These are phyloP conservation scores for Boletellus deceptivus DNA, from an alignment of 1,284 basidiomycete genomes.

Conservation along the genomic window DNA sequence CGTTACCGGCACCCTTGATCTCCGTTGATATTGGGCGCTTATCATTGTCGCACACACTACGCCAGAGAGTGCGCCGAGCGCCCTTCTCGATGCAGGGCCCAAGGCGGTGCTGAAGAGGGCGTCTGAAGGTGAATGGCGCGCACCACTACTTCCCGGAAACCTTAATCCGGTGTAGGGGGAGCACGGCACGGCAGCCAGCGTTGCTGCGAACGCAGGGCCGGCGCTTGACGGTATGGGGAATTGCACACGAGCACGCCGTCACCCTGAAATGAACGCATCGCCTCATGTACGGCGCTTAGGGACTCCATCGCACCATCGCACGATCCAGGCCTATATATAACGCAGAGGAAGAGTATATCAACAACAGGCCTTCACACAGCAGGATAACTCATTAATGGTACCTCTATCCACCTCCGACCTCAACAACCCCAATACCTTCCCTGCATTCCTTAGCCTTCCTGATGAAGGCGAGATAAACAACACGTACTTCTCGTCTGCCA, in stretches of 20 bases:
- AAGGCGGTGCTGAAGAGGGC: conserved; percentile 1
- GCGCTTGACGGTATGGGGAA: conserved; percentile 4
- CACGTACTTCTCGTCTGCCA: conserved; percentile 22
- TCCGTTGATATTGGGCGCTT: not conserved
- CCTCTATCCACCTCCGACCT: conserved; percentile 27
- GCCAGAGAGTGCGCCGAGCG: conserved; percentile 2
- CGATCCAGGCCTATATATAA: conserved; percentile 15
- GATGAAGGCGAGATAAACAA: conserved; percentile 20
- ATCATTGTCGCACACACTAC: not conserved
- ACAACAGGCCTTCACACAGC: not conserved
- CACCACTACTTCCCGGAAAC: not conserved
- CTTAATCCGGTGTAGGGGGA: not conserved
- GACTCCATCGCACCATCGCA: too few species aligned
- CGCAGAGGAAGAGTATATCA: not conserved
- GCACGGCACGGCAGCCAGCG: conserved; percentile 14
- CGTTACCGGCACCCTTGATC: not conserved
- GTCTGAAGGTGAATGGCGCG: not conserved
- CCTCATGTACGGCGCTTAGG: conserved; percentile 5
- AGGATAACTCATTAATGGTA: conserved; percentile 17
- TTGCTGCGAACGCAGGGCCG: not conserved
- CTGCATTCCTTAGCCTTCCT: conserved; percentile 24
- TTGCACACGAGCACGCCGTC: not conserved
- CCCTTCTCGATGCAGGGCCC: not conserved
- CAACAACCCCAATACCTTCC: conserved; percentile 26
- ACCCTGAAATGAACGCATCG: not conserved